Evolutionary conservation across 2,329 filamentous ascomycete genomes (phyloP).

Genomic region (Colletotrichum tabaci): DNA sequence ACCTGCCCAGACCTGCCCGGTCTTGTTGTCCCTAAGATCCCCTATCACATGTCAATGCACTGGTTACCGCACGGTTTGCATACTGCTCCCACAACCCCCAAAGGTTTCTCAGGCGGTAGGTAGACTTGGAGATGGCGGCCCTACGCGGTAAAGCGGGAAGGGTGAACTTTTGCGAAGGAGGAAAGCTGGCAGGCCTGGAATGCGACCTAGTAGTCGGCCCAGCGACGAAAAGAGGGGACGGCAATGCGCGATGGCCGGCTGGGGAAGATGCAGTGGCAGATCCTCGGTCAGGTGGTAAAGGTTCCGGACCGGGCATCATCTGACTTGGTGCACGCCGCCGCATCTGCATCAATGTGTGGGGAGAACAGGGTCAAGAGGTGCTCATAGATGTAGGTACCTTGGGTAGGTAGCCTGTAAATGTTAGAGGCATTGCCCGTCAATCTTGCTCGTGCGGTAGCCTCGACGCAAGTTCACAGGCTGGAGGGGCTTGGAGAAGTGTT

Average conservation of each 20-base stretch:
- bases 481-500: constrained; percentile 25
- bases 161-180: background rate
- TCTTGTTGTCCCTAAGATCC: constrained; percentile 11
- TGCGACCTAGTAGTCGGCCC: constrained; percentile 28
- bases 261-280: constrained; percentile 29
- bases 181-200: background rate
- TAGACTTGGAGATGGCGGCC: constrained; percentile 1
- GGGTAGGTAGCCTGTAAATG: constrained; percentile 3
- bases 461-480: constrained; percentile 27
- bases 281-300: constrained; percentile 41
- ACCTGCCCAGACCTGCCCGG: background rate
- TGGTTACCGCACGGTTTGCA: background rate
- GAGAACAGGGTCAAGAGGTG: background rate
- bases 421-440: background rate
- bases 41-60: constrained; percentile 37
- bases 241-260: constrained; percentile 32
- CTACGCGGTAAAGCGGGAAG: constrained; percentile 23
- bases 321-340: constrained; percentile 21
- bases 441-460: constrained; percentile 14
- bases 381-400: constrained; percentile 9
- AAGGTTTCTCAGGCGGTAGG: constrained; percentile 4
- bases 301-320: constrained; percentile 36
- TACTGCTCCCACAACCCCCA: background rate
- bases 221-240: constrained; percentile 36
- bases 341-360: constrained; percentile 22